Evolutionary conservation across 2,329 filamentous ascomycete genomes (phyloP).

Genomic region (Ceratocystis variospora): DNA sequence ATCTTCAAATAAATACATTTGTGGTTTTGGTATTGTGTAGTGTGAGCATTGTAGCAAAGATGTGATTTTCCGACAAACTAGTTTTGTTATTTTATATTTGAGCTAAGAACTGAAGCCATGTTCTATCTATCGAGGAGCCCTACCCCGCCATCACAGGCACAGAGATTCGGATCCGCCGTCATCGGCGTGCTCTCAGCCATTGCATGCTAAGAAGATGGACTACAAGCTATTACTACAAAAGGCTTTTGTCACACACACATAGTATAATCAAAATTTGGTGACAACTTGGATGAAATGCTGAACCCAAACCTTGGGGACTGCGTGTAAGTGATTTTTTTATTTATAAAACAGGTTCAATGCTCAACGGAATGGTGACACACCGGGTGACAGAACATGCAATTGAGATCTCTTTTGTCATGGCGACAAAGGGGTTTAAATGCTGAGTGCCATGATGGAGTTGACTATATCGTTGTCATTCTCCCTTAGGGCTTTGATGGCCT

Average conservation of each 20-base stretch:
- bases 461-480: slow-evolving; percentile 99
- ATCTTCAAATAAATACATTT: too few species aligned
- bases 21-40: neutral
- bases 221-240: neutral
- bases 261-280: too few species aligned
- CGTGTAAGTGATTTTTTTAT: neutral
- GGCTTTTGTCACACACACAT: too few species aligned
- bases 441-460: slow-evolving; percentile 99
- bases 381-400: neutral
- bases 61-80: too few species aligned
- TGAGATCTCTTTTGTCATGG: neutral
- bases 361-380: neutral
- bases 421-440: slow-evolving; percentile 43
- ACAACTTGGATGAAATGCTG: too few species aligned
- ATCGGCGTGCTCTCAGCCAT: neutral
- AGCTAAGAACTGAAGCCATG: too few species aligned
- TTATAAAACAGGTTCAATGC: neutral
- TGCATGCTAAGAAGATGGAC: neutral
- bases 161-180: neutral
- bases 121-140: neutral
- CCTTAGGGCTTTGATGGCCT: slow-evolving; percentile 95
- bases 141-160: slow-evolving; percentile 4
- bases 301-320: neutral
- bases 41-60: neutral
- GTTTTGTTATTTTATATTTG: neutral